Conservation (phyloP, 2,329 filamentous ascomycete genomes). For the Microthyrium microscopicum region DNA sequence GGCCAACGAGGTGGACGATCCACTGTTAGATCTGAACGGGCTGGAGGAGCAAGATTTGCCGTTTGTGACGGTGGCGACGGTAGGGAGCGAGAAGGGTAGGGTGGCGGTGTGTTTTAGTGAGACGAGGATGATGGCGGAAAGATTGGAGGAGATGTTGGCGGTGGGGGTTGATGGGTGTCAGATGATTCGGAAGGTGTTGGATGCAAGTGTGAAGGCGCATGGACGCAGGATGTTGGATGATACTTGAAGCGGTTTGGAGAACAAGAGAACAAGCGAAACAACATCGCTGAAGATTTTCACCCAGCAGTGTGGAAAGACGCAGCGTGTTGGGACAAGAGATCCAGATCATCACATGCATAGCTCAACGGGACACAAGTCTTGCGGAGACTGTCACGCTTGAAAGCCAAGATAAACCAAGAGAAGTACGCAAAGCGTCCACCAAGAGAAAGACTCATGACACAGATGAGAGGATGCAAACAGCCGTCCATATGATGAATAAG, state of each 20-base stretch:
- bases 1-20: slow-evolving; percentile 51
- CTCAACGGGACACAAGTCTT: too few species aligned
- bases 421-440: too few species aligned
- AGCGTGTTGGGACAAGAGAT: too few species aligned
- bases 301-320: too few species aligned
- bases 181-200: slow-evolving; percentile 65
- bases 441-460: too few species aligned
- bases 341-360: too few species aligned
- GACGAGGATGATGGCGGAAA: slow-evolving; percentile 64
- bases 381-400: too few species aligned
- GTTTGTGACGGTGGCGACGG: slow-evolving; percentile 69
- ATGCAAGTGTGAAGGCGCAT: slow-evolving; percentile 59
- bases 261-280: too few species aligned
- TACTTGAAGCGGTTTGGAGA: slow-evolving; percentile 2
- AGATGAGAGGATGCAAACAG: too few species aligned
- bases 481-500: too few species aligned
- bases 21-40: slow-evolving; percentile 61
- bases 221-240: slow-evolving; percentile 44
- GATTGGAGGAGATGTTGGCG: slow-evolving; percentile 82
- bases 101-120: slow-evolving; percentile 66
- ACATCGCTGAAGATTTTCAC: too few species aligned
- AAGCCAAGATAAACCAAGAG: too few species aligned
- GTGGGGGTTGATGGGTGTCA: slow-evolving; percentile 86
- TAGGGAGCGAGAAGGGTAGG: slow-evolving; percentile 59
- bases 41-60: slow-evolving; percentile 79